A percentile compares a stretch with the other conserved stretches of the same genome.
phyloP scores from a whole-genome alignment of 768 basidiomycete species.

The Rhizopogon vinicolor region DNA sequence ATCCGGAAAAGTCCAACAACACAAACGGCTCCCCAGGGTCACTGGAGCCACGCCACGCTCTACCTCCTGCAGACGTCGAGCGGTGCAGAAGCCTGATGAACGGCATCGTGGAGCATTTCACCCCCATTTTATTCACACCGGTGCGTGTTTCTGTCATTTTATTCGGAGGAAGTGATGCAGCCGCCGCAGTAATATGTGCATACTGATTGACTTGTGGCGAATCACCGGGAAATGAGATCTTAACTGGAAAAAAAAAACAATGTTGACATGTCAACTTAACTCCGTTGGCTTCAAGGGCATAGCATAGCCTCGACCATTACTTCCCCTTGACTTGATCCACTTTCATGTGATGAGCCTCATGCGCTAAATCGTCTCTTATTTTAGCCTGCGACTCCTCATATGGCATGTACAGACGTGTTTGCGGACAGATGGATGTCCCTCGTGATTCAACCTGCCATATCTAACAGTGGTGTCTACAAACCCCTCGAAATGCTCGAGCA shows the following conservation, averaged over 20 bases:
- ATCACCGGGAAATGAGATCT: neutral
- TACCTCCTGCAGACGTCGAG: conserved; percentile 29
- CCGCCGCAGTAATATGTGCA: neutral
- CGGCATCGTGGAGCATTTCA: conserved; percentile 59
- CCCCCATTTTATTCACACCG: conserved; percentile 68
- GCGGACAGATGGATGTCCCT: conserved; percentile 69
- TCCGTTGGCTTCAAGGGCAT: neutral
- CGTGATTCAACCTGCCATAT: conserved; percentile 65
- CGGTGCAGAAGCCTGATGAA: conserved; percentile 48
- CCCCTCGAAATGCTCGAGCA: conserved; percentile 68
- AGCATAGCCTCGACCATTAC: neutral
- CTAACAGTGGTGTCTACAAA: conserved; percentile 56
- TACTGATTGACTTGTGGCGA: neutral
- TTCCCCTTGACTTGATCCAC: neutral
- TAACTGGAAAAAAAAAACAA: too few relatives aligned
- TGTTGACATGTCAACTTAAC: neutral
- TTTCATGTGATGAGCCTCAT: neutral
- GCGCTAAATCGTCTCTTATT: neutral
- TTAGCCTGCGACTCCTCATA: conserved; percentile 56
- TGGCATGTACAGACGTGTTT: conserved; percentile 68
- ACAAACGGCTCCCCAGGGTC: neutral
- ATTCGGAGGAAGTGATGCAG: neutral
- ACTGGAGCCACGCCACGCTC: conserved; percentile 15
- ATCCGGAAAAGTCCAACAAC: conserved; percentile 2
- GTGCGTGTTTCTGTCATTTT: conserved; percentile 18